Base-by-base conservation (phyloP, 2,329 filamentous ascomycete species). In the Myriosclerotinia curreyana region DNA sequence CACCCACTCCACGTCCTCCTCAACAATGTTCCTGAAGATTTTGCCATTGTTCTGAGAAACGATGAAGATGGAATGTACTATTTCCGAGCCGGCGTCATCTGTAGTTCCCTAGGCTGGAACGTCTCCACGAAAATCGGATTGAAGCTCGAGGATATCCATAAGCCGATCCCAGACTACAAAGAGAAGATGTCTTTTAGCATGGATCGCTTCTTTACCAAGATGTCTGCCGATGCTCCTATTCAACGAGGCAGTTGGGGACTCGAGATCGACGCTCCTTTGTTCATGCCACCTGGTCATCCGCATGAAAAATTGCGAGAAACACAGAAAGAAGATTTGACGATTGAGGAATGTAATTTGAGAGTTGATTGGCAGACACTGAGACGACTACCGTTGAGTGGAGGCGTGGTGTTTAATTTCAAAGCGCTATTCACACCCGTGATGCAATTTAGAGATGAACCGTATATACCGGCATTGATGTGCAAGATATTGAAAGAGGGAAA, bases 281-380 rank as follows among this genome's bases (percentile, higher is more conserved):
- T 88, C 75, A 86, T 91, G 80, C 88, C 89, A 0, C 83, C 86
- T 0, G 86, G 85, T 0, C 81, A 91, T 69, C 83, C 85, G 0
- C 85, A 90, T 64, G 86, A 87, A 69, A 75, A 78, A 49, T 79
- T 85, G 42, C 84, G 89, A 22, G 77, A 80, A 0, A 73, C 77
- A 0, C 89, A 93, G 67, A 79, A 84, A 54, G 77, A 81, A 0
- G 76, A 78, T 25, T 77, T 94, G 7, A 77, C 76, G 0, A 72
- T 86, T 2, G 80, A 83, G 0, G 83, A 90, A 42, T 79, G 90
- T 67, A 79, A 88, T 66, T 78, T 96, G 1, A 84, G 92, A 5
- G 91, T 95, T 1, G 92, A 96, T 75, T 96, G 91, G 90, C 92
- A 96, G 76, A 96, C 92, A 0, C 78, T 96, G 5, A 85, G 92